Conservation (phyloP, 495 filamentous ascomycete genomes). For the Neurospora discreta region DNA sequence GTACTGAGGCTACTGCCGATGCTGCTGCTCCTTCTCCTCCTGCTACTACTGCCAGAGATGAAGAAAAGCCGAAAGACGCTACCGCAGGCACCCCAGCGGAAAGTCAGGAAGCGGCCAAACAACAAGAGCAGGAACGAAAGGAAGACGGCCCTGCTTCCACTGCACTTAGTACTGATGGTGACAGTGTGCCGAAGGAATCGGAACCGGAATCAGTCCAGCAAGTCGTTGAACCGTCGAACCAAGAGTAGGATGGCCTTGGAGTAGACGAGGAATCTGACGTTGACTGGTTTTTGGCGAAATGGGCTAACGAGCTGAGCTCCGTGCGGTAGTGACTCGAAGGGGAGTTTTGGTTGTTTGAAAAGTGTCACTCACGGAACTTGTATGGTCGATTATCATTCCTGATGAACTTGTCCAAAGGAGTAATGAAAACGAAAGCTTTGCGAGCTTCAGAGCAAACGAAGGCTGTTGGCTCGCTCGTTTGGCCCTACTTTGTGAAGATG, state of each 20-base stretch:
- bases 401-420: not conserved
- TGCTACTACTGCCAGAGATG: not conserved
- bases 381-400: not conserved
- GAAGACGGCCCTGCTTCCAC: not conserved
- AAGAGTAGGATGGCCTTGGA: not conserved
- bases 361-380: not conserved
- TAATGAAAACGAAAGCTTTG: not conserved
- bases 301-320: not conserved
- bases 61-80: not conserved
- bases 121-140: not conserved
- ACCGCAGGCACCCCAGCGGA: not conserved
- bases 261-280: not conserved
- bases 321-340: not conserved
- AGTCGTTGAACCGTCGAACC: not conserved
- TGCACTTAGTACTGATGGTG: not conserved
- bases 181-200: not conserved
- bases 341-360: not conserved
- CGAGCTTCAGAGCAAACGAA: not conserved
- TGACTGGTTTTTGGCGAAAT: not conserved
- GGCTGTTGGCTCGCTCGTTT: not conserved
- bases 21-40: not conserved
- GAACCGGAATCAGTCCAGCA: not conserved
- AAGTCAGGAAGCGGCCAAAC: not conserved
- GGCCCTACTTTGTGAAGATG: not conserved
- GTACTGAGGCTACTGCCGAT: not conserved